These are phyloP conservation scores for Albugo candida DNA, from an alignment of 352 stramenopile genomes.

Conservation along the genomic window DNA sequence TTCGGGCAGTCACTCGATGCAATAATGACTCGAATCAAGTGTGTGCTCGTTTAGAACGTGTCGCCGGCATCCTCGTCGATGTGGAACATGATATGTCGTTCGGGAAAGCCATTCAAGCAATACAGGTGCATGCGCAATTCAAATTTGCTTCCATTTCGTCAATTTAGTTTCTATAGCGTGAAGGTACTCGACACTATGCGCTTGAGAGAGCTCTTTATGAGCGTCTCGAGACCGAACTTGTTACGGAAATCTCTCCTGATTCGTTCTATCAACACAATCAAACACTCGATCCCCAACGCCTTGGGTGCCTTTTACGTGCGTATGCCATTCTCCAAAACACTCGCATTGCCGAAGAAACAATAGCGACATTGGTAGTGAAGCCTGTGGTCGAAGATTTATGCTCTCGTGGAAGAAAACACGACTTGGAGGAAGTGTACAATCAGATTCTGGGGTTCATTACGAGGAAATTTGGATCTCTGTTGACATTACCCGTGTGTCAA, in stretches of 20 bases:
- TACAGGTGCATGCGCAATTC: constrained; percentile 18
- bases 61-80: constrained; percentile 48
- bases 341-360: constrained; percentile 65
- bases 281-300: constrained; percentile 27
- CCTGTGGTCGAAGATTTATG: constrained; percentile 63
- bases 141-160: background rate
- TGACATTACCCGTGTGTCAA: constrained; percentile 44
- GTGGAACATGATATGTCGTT: constrained; percentile 60
- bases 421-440: constrained; percentile 54
- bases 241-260: constrained; percentile 71
- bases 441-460: constrained; percentile 48
- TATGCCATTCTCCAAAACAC: constrained; percentile 63
- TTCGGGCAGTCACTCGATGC: constrained; percentile 4
- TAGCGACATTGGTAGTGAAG: constrained; percentile 46
- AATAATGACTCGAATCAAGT: constrained; percentile 13
- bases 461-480: constrained; percentile 39
- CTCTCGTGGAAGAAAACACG: constrained; percentile 42
- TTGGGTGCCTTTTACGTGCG: constrained; percentile 51
- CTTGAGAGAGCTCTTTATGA: constrained; percentile 50
- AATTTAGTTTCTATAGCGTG: background rate
- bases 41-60: constrained; percentile 55
- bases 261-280: constrained; percentile 76
- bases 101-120: constrained; percentile 32
- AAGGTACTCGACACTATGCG: no score
- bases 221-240: constrained; percentile 67